A percentile compares a stretch with the other conserved stretches of the same genome.
These are phyloP conservation scores for Chenopodium berlandieri DNA, from an alignment of 148 eudicot species.

Conservation along the genomic window DNA sequence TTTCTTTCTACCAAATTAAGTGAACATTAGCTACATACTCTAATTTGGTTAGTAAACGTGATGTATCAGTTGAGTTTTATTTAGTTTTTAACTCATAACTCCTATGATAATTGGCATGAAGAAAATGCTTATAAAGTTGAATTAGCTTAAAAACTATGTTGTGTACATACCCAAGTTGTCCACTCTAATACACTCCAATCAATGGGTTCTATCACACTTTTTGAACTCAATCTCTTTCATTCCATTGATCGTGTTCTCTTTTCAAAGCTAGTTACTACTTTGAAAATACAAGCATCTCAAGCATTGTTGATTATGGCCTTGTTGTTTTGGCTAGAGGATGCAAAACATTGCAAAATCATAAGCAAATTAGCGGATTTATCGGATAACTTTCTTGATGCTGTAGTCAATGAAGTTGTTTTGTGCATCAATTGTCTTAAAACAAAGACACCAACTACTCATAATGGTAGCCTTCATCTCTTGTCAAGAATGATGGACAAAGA, in stretches of 20 bases:
- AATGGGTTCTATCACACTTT: conserved; percentile 8
- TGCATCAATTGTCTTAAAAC: conserved; percentile 29
- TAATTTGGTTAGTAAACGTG: no score
- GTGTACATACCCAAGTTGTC: not conserved
- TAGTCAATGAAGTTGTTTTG: conserved; percentile 32
- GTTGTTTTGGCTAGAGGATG: conserved; percentile 39
- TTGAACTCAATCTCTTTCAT: conserved; percentile 32
- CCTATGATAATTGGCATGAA: not conserved
- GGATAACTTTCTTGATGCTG: conserved; percentile 25
- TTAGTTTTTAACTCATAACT: not conserved
- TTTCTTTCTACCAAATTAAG: not conserved
- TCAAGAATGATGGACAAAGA: conserved; percentile 19
- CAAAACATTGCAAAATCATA: conserved; percentile 9
- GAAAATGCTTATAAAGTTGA: not conserved
- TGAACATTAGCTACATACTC: not conserved
- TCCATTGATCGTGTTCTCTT: conserved; percentile 25
- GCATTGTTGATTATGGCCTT: conserved; percentile 35
- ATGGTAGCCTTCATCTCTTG: conserved; percentile 24
- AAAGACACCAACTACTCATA: conserved; percentile 15
- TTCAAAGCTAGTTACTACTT: conserved; percentile 15
- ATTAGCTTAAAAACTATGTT: not conserved
- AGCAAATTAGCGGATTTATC: conserved; percentile 2
- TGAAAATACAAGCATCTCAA: conserved; percentile 29
- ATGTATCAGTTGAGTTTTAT: not conserved
- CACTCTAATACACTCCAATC: not conserved